Base-by-base conservation (phyloP, 2,329 filamentous ascomycete species). In the Nigrospora osmanthi region DNA sequence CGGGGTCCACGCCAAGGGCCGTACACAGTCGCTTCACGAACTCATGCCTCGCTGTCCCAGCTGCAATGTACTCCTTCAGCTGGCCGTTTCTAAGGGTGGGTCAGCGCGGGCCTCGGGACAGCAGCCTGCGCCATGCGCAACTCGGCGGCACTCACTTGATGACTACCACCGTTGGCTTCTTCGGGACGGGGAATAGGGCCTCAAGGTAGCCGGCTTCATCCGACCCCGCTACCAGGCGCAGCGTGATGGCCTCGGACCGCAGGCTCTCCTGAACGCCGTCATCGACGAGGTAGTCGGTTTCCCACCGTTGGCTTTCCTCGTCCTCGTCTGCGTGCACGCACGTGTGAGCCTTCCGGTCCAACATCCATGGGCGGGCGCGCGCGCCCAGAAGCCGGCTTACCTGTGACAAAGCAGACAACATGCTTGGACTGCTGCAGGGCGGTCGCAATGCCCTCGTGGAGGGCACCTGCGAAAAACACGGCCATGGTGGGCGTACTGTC, bases 351-450 rank as follows among this genome's bases (percentile, higher is more conserved):
- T 12, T 7, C 13, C 7, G 23, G 15, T 23, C 9, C 17, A 13
- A 12, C 4, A n/a, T n/a, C n/a, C n/a, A n/a, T n/a, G n/a, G n/a
- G n/a, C n/a, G n/a, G n/a, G 14, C 3, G 37, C 10, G 37, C 37
- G 12, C 9, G 13, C 13, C 14, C 4, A 15, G 37, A 7, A 38
- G n/a, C 14, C 17, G 37, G 23, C 70, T 52, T 64, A 89, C 87
- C 84, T 58, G 81, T 80, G 31, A 95, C 83, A 64, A 96, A 94
- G 67, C 89, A 95, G 30, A 87, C 77, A 1, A 96, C 86, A 15
- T 85, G 74, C 64, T 91, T 94, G 47, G 79, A 71, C 61, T 90
- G 73, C 48, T 80, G 76, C 7, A 96, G 74, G 12, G 90, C 89
- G 16, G 78, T 71, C 31, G 78, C 74, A 54, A 96, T 94, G 47